Conservation (phyloP, 352 stramenopile species). For the Phytophthora hibernalis region DNA sequence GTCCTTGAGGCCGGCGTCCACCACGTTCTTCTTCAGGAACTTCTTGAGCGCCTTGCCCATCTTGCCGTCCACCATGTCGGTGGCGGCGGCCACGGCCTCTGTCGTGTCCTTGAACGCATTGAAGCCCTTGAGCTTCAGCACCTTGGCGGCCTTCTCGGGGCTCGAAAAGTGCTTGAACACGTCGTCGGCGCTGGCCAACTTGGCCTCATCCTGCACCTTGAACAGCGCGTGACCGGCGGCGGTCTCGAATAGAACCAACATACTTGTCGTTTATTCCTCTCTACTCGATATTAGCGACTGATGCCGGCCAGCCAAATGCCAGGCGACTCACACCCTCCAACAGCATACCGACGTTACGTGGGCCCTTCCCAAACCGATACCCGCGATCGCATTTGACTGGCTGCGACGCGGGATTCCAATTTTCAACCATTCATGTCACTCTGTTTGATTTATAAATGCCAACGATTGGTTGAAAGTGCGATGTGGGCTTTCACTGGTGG, state of each 20-base stretch:
- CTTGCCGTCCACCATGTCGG: constrained; percentile 98
- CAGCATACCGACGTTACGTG: background rate
- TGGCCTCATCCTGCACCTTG: constrained; percentile 97
- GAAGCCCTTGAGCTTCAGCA: constrained; percentile 98
- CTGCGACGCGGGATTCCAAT: constrained; percentile 18
- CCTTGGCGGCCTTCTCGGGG: constrained; percentile 89
- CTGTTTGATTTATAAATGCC: background rate
- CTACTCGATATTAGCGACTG: constrained; percentile 45
- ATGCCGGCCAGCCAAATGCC: constrained; percentile 26
- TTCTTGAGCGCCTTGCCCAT: constrained; percentile 98
- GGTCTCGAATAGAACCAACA: constrained; percentile 99
- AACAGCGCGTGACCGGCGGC: constrained; percentile 99
- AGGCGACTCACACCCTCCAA: background rate
- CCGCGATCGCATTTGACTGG: constrained; percentile 38
- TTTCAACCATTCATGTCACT: constrained; percentile 37
- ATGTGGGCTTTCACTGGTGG: constrained; percentile 51
- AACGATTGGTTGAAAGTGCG: constrained; percentile 29
- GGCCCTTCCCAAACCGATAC: constrained; percentile 14
- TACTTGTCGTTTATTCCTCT: constrained; percentile 48
- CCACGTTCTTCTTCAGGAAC: constrained; percentile 99
- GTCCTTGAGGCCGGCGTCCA: constrained; percentile 93
- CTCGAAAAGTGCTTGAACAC: constrained; percentile 94
- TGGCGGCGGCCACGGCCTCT: constrained; percentile 97
- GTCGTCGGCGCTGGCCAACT: constrained; percentile 90
- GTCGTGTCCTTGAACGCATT: constrained; percentile 99